Conservation (phyloP, 148 eudicot species). For the Persicaria maculosa region DNA sequence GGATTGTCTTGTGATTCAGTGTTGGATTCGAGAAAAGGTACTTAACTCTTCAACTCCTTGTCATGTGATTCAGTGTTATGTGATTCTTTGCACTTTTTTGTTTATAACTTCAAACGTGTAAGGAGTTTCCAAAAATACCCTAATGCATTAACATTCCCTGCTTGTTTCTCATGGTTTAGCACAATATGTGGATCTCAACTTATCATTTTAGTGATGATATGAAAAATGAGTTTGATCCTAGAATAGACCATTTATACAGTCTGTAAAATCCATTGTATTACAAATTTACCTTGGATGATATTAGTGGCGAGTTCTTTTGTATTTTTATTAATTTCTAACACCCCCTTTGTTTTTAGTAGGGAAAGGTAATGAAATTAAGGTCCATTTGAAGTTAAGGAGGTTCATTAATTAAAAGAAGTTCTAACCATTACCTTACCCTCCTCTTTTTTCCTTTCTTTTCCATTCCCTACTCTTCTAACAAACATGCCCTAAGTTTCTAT, state of each 20-base stretch:
- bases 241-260: neutral
- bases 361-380: no score
- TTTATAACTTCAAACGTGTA: neutral
- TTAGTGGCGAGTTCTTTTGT: neutral
- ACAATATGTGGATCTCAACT: neutral
- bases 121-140: neutral
- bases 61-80: no score
- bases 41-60: no score
- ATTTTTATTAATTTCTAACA: no score
- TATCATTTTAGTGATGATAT: neutral
- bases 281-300: no score
- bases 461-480: no score
- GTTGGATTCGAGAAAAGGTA: slow-evolving; percentile 45
- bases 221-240: neutral
- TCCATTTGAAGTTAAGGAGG: no score
- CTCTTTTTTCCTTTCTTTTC: no score
- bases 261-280: no score
- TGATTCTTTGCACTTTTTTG: slow-evolving; percentile 8
- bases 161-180: neutral
- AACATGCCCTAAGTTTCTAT: neutral
- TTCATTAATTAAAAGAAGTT: no score
- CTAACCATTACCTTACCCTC: no score
- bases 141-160: neutral
- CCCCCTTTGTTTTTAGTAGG: no score
- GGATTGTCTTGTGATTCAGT: slow-evolving; percentile 24